Evolutionary conservation across 1,284 basidiomycete genomes (phyloP), one percentile per base, ranked within the genome.

Genomic region (Anthracocystis setariae): DNA sequence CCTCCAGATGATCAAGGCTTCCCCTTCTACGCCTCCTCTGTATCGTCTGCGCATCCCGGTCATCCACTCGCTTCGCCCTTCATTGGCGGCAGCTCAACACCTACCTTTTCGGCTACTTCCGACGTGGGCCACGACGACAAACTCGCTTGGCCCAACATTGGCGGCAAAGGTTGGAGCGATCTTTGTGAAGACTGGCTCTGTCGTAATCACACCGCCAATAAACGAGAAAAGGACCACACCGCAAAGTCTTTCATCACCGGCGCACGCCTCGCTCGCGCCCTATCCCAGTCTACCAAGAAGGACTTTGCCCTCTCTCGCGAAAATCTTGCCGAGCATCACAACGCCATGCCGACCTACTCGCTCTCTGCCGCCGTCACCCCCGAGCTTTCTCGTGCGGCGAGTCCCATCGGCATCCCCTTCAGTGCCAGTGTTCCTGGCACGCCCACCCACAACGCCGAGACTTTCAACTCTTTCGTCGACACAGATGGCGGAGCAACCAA

Each of bases 101-200:
- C 58, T 20, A 54, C 55, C 33, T 46, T 66, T 25, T 27, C 44
- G n/a, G 21, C 71, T 7, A 13, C 23, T 2, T 21, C 44, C 10
- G 58, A 59, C 13, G 20, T 47, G 1, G 21, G 42, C 7, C 12
- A 18, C 17, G 61, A 71, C 29, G 62, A 65, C 39, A 60, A 52
- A 33, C 33, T 48, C 8, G 47, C 35, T 24, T 63, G 63, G 60
- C 59, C 58, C 35, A 68, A 49, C 39, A 43, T 71, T n/a, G 69
- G 72, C 21, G 76, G 76, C n/a, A 76, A 65, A 25, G 78, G 78
- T 0, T 80, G 84, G 84, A 84, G 83, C 27, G 81, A 82, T 33
- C 65, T 82, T 18, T 82, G 84, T 45, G 83, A 84, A 44, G 73
- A 81, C 24, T 84, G 82, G 78, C 74, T 84, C n/a, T 79, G 77